phyloP scores from a whole-genome alignment of 2,329 filamentous ascomycete genomes.

The Aureobasidium pullulans region DNA sequence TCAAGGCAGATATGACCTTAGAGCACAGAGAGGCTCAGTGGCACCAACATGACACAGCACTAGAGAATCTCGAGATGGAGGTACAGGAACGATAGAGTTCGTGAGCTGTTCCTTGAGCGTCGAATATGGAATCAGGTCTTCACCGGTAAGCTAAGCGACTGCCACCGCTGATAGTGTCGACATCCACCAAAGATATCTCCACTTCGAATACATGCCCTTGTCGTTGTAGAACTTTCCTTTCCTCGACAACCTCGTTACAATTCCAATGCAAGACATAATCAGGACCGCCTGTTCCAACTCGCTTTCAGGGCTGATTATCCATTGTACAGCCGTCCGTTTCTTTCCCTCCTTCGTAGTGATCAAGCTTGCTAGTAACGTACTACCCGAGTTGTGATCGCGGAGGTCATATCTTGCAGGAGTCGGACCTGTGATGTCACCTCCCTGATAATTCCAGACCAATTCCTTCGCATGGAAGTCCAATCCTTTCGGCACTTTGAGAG shows the following conservation, averaged over 20 bases:
- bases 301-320: slow-evolving; percentile 29
- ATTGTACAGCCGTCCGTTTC: slow-evolving; percentile 28
- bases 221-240: not conserved
- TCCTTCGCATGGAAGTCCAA: not conserved
- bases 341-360: slow-evolving; percentile 27
- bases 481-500: not conserved
- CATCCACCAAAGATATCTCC: slow-evolving; percentile 1
- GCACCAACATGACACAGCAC: not conserved
- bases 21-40: not conserved
- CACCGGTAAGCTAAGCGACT: not conserved
- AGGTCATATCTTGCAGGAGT: not conserved
- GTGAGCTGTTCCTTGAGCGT: too few species aligned
- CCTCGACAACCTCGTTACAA: slow-evolving; percentile 9
- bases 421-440: not conserved
- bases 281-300: slow-evolving; percentile 2
- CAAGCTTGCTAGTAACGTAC: not conserved
- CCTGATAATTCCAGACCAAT: not conserved
- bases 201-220: not conserved
- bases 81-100: too few species aligned
- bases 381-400: not conserved
- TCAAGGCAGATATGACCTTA: not conserved
- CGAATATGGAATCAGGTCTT: too few species aligned
- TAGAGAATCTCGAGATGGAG: too few species aligned
- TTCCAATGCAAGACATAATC: not conserved
- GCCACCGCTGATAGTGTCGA: not conserved